Evolutionary conservation across 108 stramenopile species (phyloP).

Genomic region (Nannochloropsis granulata): DNA sequence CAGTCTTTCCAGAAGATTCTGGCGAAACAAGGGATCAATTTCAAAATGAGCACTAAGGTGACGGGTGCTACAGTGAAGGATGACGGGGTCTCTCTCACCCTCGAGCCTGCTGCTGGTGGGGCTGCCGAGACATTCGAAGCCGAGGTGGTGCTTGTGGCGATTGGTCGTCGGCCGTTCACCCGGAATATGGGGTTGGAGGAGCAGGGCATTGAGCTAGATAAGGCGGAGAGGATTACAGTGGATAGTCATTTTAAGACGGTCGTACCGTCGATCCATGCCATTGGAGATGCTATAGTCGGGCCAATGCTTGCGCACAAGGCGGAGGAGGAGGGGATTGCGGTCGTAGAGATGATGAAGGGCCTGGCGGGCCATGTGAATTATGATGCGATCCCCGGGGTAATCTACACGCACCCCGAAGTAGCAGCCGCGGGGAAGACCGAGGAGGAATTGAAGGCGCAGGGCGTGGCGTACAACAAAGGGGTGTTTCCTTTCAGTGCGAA

Average conservation of each 20-base stretch:
- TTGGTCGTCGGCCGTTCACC: conserved; percentile 97
- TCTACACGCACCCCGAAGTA: conserved; percentile 99
- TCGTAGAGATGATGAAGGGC: conserved; percentile 90
- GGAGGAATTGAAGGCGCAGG: conserved; percentile 91
- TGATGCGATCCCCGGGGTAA: conserved; percentile 96
- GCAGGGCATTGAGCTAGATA: conserved; percentile 84
- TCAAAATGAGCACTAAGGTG: conserved; percentile 92
- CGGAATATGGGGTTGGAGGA: conserved; percentile 81
- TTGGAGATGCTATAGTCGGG: conserved; percentile 96
- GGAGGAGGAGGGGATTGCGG: conserved; percentile 97
- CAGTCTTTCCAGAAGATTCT: conserved; percentile 85
- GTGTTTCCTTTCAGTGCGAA: conserved; percentile 91
- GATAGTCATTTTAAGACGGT: conserved; percentile 88
- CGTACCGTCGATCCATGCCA: conserved; percentile 83
- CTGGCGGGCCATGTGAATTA: conserved; percentile 98
- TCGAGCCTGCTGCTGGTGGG: conserved; percentile 74
- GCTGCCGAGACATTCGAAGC: conserved; percentile 53
- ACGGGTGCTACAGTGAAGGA: conserved; percentile 55
- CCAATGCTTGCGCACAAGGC: conserved; percentile 99
- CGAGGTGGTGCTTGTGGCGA: conserved; percentile 92
- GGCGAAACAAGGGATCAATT: conserved; percentile 97
- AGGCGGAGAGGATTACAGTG: conserved; percentile 84
- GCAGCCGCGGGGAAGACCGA: conserved; percentile 97
- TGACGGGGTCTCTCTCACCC: conserved; percentile 69
- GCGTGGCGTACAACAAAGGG: conserved; percentile 79